Evolutionary conservation across 2,329 filamentous ascomycete genomes (phyloP).

Genomic region (Alternaria viburni): DNA sequence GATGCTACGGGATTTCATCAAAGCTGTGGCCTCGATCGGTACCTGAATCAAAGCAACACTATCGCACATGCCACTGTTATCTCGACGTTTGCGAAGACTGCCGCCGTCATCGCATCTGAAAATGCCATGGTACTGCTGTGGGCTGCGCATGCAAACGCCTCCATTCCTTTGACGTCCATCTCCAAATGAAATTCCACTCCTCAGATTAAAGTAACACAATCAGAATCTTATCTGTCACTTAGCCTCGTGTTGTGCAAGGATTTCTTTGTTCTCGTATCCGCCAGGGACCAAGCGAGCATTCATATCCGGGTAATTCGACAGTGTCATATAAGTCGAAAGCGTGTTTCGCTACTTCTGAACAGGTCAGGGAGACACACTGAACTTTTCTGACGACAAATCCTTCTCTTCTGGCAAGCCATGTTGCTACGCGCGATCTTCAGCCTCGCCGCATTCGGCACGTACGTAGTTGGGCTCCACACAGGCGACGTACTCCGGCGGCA

Average conservation of each 20-base stretch:
- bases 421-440: not conserved
- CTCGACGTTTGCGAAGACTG: too few species aligned
- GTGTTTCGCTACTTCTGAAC: too few species aligned
- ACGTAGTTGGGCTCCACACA: not conserved
- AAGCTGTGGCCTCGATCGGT: too few species aligned
- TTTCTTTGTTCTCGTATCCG: not conserved
- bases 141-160: not conserved
- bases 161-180: not conserved
- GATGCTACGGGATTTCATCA: too few species aligned
- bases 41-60: too few species aligned
- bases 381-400: too few species aligned
- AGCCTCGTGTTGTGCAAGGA: not conserved
- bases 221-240: not conserved
- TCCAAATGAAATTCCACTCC: not conserved
- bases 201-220: not conserved
- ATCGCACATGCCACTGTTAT: too few species aligned
- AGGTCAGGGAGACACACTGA: too few species aligned
- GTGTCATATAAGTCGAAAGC: not conserved
- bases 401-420: not conserved
- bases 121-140: too few species aligned
- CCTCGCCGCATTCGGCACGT: not conserved
- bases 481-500: not conserved
- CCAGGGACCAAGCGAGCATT: not conserved
- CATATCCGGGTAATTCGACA: constrained; percentile 7
- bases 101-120: too few species aligned